Evolutionary conservation across 768 basidiomycete genomes (phyloP).

Genomic region (Leccinum disarticulatum): DNA sequence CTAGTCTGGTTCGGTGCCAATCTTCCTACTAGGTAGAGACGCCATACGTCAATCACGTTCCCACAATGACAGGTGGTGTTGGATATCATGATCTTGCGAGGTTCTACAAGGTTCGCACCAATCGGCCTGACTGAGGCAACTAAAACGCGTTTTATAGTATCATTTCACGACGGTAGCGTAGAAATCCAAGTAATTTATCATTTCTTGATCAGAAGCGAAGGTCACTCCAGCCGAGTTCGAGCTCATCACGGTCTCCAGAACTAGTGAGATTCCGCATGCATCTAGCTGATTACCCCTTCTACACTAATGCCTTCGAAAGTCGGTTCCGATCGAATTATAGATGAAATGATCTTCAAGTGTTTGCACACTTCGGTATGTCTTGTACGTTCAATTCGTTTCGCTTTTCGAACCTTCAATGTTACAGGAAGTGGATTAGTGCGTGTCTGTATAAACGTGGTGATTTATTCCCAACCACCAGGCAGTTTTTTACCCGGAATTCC

Average conservation of each 20-base stretch:
- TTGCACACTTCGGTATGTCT: conserved; percentile 37
- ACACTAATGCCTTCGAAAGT: conserved; percentile 20
- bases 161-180: conserved; percentile 36
- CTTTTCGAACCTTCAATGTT: not conserved
- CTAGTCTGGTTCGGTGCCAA: not conserved
- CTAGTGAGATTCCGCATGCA: conserved; percentile 27
- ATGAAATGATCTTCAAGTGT: conserved; percentile 49
- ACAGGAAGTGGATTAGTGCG: conserved; percentile 44
- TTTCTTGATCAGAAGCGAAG: conserved; percentile 18
- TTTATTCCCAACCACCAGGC: conserved; percentile 1
- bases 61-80: conserved; percentile 49
- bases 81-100: conserved; percentile 41
- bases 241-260: conserved; percentile 42
- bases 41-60: conserved; percentile 42
- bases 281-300: not conserved
- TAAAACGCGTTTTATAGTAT: conserved; percentile 28
- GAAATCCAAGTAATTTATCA: not conserved
- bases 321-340: conserved; percentile 45
- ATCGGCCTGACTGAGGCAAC: not conserved
- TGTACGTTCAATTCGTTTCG: not conserved
- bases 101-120: conserved; percentile 42
- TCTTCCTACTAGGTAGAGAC: conserved; percentile 34
- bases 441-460: conserved; percentile 3
- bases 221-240: conserved; percentile 43
- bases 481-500: conserved; percentile 36